Evolutionary conservation across 208 protist genomes (phyloP), one percentile per base, ranked within the genome.

Genomic region (Leishmania tarentolae): DNA sequence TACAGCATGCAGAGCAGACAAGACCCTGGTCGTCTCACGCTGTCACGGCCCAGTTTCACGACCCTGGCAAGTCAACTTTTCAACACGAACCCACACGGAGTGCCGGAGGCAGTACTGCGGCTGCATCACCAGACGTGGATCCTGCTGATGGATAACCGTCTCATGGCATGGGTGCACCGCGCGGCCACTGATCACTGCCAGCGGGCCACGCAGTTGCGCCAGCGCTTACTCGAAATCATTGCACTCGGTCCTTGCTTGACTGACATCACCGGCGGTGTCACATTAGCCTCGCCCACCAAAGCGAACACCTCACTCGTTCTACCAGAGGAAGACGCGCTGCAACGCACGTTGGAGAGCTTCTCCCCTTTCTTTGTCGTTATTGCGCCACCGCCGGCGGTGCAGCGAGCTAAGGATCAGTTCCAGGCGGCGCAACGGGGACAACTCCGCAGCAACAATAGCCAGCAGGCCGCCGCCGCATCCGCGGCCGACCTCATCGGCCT

Each of bases 101-200:
- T 94, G 28, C 86, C 88, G 19, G 53, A 70, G 13, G 87, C 88
- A 28, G 82, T 95, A 31, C 78, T 90, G 61, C 77, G 81, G 44
- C 80, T 97, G 21, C 94, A 96, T 40, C 89, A 91, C 59, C 90
- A 96, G 47, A 88, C 93, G 47, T 97, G 94, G 93, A 75, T 80
- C n/a, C 80, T 97, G 61, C 83, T 97, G 24, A 95, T 97, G 90
- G 94, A 97, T 83, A 91, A 95, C 79, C 90, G 93, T 24, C 88
- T 90, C 19, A 90, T 96, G 84, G 84, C 85, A n/a, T 96, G 94
- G 93, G 86, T 97, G 80, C 91, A 97, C 83, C 90, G 90, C 11
- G 92, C 96, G 86, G 90, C 91, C 1, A 76, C 76, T 1, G 87
- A 94, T 8, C 88, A 92, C 76, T 92, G 91, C 42, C 83, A 90